Evolutionary conservation across 768 basidiomycete species (phyloP), one percentile per base, ranked within the genome.

Genomic region (Tubosaeta brunneosetosa): DNA sequence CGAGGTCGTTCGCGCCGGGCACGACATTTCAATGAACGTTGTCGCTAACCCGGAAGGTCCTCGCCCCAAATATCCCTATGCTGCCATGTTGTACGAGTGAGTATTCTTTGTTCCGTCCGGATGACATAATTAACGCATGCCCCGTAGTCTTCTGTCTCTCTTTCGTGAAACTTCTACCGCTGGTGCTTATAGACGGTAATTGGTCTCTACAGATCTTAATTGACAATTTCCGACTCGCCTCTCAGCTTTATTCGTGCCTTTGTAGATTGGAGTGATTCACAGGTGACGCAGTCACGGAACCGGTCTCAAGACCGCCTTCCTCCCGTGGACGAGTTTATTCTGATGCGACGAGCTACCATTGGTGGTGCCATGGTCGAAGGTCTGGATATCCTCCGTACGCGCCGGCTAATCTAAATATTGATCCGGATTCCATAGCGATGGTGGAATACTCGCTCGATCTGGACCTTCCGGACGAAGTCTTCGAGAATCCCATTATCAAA

Each of bases 291-390:
- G 50, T 68, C 71, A 2, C 59, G 59, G 22, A 70, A 70, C 38
- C 63, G 71, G 29, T 70, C 71, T 7, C 60, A 66, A 38, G 68
- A 73, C 44, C 66, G 61, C 26, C 72, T 73, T 27, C 66, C 71
- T 6, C 69, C 71, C 13, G 68, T 73, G 4, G 67, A 73, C 0
- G 72, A 73, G 47, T 73, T 73, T 54, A 65, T 73, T 60, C 58
- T 64, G 44, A 71, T 73, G 62, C 66, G 71, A 13, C 66, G 71
- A 13, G 59, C 64, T 19, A 73, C 71, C 31, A 73, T 73, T 51
- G 71, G 71, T 0, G 69, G 63, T 10, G 67, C 66, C 16, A 61
- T 73, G 64, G 71, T 73, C 14, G 72, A 73, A 69, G 72, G 71
- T 72, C 12, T 29, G 62, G 5, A 31, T 2, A 44, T 48, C 47